Evolutionary conservation across 2,329 filamentous ascomycete genomes (phyloP), one percentile per base, ranked within the genome.

Genomic region (Clathrospora elynae): DNA sequence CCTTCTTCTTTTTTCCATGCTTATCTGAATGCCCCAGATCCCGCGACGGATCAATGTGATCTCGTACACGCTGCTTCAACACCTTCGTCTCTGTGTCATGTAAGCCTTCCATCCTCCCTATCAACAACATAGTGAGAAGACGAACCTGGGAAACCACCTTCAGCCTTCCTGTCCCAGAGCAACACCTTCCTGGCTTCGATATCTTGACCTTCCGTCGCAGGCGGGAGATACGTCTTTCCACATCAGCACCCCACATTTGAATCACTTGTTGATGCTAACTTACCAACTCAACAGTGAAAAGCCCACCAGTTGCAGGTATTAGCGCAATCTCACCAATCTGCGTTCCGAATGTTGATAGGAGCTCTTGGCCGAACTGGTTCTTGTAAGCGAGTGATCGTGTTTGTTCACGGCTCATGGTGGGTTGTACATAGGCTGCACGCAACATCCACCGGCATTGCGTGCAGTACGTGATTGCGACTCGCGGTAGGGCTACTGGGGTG

Each of bases 371-470:
- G 70, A 87, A 96, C 88, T 96, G 57, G 23, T 11, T 8, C 39
- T 25, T 33, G 29, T 23, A 6, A 14, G 9, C 30, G 33, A 31
- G 26, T 39, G 19, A 18, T 13, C 8, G 10, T 18, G n/a, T 10
- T 2, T 4, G 11, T 4, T n/a, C 18, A 12, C 12, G 13, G 5
- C 26, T 6, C 2, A 13, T 25, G n/a, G 16, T n/a, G 19, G 11
- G 28, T 28, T 5, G 57, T 80, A 92, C 89, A 71, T 93, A 95
- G 56, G 89, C 88, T 23, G 90, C 89, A 47, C 90, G 77, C 8
- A 95, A 74, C 81, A 93, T 88, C 90, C 90, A 95, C 74, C 88
- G 88, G 72, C 90, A 96, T 73, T 96, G 90, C 0, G 89, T 96
- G 74, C 91, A 96, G 74, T 88, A 96, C 56, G 86, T 83, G 62